A percentile compares a stretch with the other conserved stretches of the same genome.
phyloP scores from a whole-genome alignment of 148 eudicot species.

The Rhododendron mucronatum region DNA sequence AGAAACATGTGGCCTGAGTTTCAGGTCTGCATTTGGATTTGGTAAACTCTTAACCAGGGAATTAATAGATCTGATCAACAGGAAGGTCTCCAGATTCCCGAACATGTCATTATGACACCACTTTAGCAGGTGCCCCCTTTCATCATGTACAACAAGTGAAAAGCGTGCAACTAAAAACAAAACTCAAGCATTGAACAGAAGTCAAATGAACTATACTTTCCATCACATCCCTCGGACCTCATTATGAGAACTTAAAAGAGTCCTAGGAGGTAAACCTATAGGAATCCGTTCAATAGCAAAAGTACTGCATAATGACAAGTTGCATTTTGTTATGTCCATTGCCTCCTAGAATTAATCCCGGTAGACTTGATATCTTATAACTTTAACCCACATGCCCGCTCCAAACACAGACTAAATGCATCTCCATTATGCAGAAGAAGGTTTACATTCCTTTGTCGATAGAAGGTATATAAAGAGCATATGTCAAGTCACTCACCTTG shows the following conservation, averaged over 20 bases:
- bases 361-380: not conserved
- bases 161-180: not conserved
- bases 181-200: not conserved
- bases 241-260: not conserved
- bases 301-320: not conserved
- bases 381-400: not conserved
- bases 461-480: not conserved
- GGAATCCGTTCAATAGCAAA: not conserved
- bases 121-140: not conserved
- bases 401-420: not conserved
- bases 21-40: not conserved
- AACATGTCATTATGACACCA: not conserved
- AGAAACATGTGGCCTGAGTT: not conserved
- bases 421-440: not conserved
- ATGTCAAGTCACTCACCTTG: conserved; percentile 55
- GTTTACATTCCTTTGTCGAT: not conserved
- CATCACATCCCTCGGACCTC: not conserved
- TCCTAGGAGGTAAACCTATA: not conserved
- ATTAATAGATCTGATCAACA: not conserved
- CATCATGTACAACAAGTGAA: not conserved
- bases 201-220: not conserved
- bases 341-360: not conserved
- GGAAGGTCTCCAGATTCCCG: not conserved
- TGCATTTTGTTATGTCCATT: not conserved
- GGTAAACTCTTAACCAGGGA: not conserved